phyloP scores from a whole-genome alignment of 805 yeast species.

The Cephaloascus albidus region DNA sequence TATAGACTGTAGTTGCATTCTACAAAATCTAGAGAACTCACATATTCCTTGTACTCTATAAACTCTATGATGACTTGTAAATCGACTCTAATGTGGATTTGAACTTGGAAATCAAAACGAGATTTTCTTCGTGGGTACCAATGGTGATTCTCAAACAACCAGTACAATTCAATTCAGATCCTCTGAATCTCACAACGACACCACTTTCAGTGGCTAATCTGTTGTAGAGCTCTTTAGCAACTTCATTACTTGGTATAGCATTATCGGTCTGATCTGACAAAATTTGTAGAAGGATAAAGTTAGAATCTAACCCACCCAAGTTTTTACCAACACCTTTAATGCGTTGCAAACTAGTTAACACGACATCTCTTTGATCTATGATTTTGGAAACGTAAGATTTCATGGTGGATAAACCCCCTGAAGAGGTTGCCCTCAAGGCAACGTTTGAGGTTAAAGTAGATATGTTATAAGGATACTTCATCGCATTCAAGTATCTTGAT shows the following conservation, averaged over 20 bases:
- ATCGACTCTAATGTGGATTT: constrained; percentile 12
- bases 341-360: constrained; percentile 44
- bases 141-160: constrained; percentile 85
- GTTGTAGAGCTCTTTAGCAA: constrained; percentile 61
- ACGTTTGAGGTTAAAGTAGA: constrained; percentile 71
- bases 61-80: too few relatives aligned
- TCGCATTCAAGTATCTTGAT: constrained; percentile 65
- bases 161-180: constrained; percentile 77
- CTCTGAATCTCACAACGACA: constrained; percentile 88
- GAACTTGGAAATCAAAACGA: constrained; percentile 42
- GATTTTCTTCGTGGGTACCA: constrained; percentile 76
- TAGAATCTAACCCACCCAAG: constrained; percentile 81
- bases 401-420: constrained; percentile 53
- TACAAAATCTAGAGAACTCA: too few relatives aligned
- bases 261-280: constrained; percentile 46
- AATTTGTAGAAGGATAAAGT: constrained; percentile 71
- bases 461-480: constrained; percentile 95
- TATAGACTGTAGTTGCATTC: too few relatives aligned
- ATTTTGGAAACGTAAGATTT: constrained; percentile 39
- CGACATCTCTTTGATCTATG: constrained; percentile 40
- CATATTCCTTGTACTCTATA: too few relatives aligned
- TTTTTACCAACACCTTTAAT: constrained; percentile 61
- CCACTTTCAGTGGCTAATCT: constrained; percentile 61
- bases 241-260: constrained; percentile 62
- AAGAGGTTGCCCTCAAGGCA: constrained; percentile 64